Evolutionary conservation across 176 grass and related monocot species (phyloP), one percentile per base, ranked within the genome.

Genomic region (Rhynchospora pubera): DNA sequence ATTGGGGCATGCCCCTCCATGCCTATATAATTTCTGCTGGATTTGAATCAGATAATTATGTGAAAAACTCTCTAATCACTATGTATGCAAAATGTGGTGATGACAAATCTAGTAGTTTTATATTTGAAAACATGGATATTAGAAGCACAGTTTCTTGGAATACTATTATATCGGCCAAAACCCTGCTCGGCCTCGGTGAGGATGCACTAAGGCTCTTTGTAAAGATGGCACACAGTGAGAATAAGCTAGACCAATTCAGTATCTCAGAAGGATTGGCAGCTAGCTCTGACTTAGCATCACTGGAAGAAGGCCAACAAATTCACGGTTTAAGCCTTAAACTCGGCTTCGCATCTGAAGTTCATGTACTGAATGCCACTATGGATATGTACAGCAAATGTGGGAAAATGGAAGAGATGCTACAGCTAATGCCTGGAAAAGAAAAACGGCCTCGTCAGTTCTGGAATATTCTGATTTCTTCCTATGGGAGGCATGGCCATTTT

Each of bases 311-410:
- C 8, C 90, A 91, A 85, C 94, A 97, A 66, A 71, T 97, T 83
- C 94, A 93, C n/a, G 26, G 85, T 80, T 83, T 97, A 77, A 85
- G 86, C 66, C 70, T 87, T 50, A 97, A 97, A 88, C 87, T 73
- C 77, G 91, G 89, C 18, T 81, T 93, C 72, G 87, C 87, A 79
- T 85, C 62, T 57, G 84, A 93, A 59, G 75, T 83, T 84, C 89
- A 90, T 67, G 85, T 93, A 71, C 66, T 90, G 59, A 97, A 97
- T 93, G 87, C 91, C 30, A 60, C 84, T 80, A 91, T 97, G 93
- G 93, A 97, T 80, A 97, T 97, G 93, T 97, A 93, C 56, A 87
- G 87, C 23, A 97, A 97, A 87, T 93, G 89, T 78, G 93, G 93
- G 81, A 97, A 93, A 69, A 83, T 97, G 85, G 83, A 91, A 79